These are phyloP conservation scores for Akanthomyces lecanii DNA, from an alignment of 2,329 filamentous ascomycete genomes.

Conservation along the genomic window DNA sequence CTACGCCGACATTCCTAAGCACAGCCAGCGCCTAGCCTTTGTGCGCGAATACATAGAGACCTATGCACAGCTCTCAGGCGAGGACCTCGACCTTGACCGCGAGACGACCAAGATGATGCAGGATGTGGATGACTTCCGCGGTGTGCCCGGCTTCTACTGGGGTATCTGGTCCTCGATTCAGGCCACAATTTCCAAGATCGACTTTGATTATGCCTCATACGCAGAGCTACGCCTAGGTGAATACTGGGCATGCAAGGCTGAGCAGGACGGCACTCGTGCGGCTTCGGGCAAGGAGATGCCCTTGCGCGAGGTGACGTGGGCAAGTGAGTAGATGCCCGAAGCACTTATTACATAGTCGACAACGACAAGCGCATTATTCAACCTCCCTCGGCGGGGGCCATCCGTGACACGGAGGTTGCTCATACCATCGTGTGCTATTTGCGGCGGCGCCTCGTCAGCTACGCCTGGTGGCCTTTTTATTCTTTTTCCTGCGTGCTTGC, in stretches of 20 bases:
- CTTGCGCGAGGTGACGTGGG: constrained; percentile 77
- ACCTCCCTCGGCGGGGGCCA: not conserved
- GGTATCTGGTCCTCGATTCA: constrained; percentile 96
- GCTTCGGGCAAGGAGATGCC: constrained; percentile 56
- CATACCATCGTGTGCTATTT: not conserved
- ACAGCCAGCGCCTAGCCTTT: constrained; percentile 72
- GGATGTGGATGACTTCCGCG: constrained; percentile 84
- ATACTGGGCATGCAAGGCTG: constrained; percentile 88
- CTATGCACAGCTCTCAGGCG: constrained; percentile 56
- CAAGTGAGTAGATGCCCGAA: constrained; percentile 30
- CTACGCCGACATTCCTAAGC: constrained; percentile 75
- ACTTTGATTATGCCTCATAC: constrained; percentile 94
- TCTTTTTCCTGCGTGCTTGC: not conserved
- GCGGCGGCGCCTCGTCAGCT: not conserved
- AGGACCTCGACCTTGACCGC: constrained; percentile 48
- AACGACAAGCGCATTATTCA: not conserved
- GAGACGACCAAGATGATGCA: constrained; percentile 66
- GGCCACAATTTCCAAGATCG: constrained; percentile 87
- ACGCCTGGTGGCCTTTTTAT: not conserved
- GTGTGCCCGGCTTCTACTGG: constrained; percentile 85
- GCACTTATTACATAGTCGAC: not conserved
- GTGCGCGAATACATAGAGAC: constrained; percentile 75
- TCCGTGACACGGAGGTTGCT: not conserved
- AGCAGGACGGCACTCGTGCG: constrained; percentile 59
- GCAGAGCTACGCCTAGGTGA: constrained; percentile 82